Evolutionary conservation across 805 yeast species (phyloP), one percentile per base, ranked within the genome.

Genomic region (Saccharomycopsis fodiens): DNA sequence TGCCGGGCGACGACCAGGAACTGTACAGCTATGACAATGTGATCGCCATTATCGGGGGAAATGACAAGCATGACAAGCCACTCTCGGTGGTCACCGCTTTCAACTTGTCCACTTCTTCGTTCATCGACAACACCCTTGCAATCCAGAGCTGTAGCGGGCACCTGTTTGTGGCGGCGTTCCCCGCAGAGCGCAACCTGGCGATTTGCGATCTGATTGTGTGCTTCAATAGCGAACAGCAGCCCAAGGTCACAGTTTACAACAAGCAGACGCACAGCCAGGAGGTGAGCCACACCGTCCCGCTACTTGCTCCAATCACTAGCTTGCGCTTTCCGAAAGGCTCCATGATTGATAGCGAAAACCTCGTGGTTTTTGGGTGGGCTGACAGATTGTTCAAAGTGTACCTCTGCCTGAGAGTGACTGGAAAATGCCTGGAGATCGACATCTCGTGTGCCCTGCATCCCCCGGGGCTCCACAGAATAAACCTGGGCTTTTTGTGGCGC

Each of bases 401-500:
- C 66, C 70, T 41, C 76, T 61, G 76, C 63, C 75, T 78, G 59
- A 67, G 65, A 23, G 74, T 76, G 0, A 69, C 82, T 0, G 70
- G 71, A 1, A 74, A 73, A 52, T 83, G 91, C 89, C 73, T 83
- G 0, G 65, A 79, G 45, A 60, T 84, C 20, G 79, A 76, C 50
- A 63, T 73, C 13, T 70, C 70, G 35, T 67, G 71, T 58, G 67
- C 80, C 54, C 69, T 72, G 40, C 79, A 74, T 52, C 74, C 70
- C 40, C 63, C 69, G 27, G 73, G 73, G 25, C 67, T 74, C 2
- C 85, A 81, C 55, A 64, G 82, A 43, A 70, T 81, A 42, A 77
- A 85, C 76, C 79, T 77, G 51, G 77, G 83, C 0, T 79, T 73
- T 60, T 78, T 78, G 1, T 84, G 94, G 94, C 73, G 72, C 27